Evolutionary conservation across 768 basidiomycete species (phyloP).

Genomic region (Lentinula raphanica): DNA sequence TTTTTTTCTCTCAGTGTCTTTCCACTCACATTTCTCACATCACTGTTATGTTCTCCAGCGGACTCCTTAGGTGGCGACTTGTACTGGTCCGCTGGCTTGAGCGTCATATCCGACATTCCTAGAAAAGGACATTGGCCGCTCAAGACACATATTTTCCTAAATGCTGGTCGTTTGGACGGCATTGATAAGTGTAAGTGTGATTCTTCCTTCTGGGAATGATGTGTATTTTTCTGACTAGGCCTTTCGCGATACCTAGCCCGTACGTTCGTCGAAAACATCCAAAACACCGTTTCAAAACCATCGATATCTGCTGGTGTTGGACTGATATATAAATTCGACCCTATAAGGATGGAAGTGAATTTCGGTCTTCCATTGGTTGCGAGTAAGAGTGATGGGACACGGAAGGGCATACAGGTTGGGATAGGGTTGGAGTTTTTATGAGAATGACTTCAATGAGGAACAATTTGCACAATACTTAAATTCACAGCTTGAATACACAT

Average conservation of each 20-base stretch:
- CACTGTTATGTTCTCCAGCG: constrained; percentile 32
- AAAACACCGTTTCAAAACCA: constrained; percentile 42
- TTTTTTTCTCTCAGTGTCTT: not conserved
- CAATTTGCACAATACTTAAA: too few species aligned
- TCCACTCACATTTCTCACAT: not conserved
- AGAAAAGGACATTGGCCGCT: constrained; percentile 77
- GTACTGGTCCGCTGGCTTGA: constrained; percentile 73
- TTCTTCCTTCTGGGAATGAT: not conserved
- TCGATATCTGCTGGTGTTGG: constrained; percentile 81
- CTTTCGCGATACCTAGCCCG: constrained; percentile 21
- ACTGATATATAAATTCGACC: constrained; percentile 77
- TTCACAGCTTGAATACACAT: too few species aligned
- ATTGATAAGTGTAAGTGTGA: constrained; percentile 48
- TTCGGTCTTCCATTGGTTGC: constrained; percentile 78
- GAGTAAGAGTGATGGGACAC: constrained; percentile 47
- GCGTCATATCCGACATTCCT: constrained; percentile 71
- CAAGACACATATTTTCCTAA: constrained; percentile 75
- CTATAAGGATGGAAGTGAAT: constrained; percentile 83
- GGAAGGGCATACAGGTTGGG: constrained; percentile 61
- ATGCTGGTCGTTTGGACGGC: constrained; percentile 70
- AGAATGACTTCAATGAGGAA: too few species aligned
- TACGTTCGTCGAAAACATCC: constrained; percentile 34
- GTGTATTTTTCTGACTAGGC: constrained; percentile 9
- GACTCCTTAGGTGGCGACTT: constrained; percentile 84
- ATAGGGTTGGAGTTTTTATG: constrained; percentile 65